A percentile compares a stretch with the other conserved stretches of the same genome.
Evolutionary conservation across 257 asterid genomes (phyloP).

Genomic region (Scutellaria minor): DNA sequence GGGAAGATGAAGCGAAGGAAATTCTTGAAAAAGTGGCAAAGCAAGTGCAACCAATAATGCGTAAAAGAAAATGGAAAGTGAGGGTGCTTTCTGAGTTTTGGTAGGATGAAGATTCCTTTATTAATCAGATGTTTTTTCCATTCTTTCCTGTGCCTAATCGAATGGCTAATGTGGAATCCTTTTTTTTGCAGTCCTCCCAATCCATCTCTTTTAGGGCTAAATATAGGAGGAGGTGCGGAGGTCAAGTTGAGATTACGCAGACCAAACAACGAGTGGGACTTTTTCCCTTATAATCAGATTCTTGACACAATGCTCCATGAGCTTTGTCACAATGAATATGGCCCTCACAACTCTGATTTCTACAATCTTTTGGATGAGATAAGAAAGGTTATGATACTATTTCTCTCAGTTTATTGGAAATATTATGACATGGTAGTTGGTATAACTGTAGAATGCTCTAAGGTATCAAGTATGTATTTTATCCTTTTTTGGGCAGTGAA

Average conservation of each 20-base stretch:
- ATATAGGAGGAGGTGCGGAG: constrained; percentile 83
- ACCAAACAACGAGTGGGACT: constrained; percentile 76
- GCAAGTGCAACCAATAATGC: constrained; percentile 91
- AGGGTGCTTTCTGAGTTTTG: constrained; percentile 78
- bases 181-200: constrained; percentile 64
- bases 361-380: constrained; percentile 85
- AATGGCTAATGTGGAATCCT: constrained; percentile 28
- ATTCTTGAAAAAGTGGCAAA: constrained; percentile 80
- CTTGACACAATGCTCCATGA: constrained; percentile 92
- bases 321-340: constrained; percentile 84
- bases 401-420: background rate
- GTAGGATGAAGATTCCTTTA: constrained; percentile 42
- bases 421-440: background rate
- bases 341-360: constrained; percentile 81
- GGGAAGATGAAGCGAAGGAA: constrained; percentile 76
- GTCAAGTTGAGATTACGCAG: constrained; percentile 77
- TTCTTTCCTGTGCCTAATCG: background rate
- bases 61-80: constrained; percentile 79
- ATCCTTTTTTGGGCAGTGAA: background rate
- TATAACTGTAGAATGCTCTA: background rate
- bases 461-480: background rate
- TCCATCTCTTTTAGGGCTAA: constrained; percentile 72
- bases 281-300: constrained; percentile 67
- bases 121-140: background rate
- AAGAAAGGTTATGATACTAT: constrained; percentile 57